Evolutionary conservation across 768 basidiomycete species (phyloP).

Genomic region (Podaxis mareebaensis): DNA sequence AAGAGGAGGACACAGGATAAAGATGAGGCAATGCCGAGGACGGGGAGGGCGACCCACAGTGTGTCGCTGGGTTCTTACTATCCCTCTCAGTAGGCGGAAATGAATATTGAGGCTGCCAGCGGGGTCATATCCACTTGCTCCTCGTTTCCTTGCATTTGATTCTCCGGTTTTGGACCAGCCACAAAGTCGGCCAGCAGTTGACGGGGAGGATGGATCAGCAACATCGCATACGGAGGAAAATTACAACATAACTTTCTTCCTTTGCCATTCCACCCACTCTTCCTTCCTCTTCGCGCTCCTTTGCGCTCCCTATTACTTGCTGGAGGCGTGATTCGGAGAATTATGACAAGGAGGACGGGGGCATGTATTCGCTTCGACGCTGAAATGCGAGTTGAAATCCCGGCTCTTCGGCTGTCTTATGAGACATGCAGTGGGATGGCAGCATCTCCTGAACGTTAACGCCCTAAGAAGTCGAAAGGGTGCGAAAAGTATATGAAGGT

Average conservation of each 20-base stretch:
- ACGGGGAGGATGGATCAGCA: not conserved
- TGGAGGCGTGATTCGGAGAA: not conserved
- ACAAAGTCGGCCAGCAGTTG: not conserved
- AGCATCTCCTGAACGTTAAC: too few species aligned
- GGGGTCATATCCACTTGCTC: too few species aligned
- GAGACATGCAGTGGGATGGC: not conserved
- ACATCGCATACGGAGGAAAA: not conserved
- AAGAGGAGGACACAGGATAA: not conserved
- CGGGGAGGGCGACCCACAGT: not conserved
- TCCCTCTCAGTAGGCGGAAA: not conserved
- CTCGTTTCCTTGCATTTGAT: not conserved
- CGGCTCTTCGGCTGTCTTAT: not conserved
- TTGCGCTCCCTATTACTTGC: not conserved
- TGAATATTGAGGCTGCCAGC: not conserved
- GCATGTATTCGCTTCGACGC: not conserved
- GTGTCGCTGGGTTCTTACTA: too few species aligned
- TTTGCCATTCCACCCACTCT: not conserved
- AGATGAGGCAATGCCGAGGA: not conserved
- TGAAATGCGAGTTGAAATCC: not conserved
- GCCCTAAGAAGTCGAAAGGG: too few species aligned
- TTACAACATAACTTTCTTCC: not conserved
- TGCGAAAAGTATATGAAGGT: too few species aligned
- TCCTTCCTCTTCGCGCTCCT: not conserved
- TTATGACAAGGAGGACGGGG: not conserved
- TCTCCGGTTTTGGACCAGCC: not conserved